Evolutionary conservation across 2,329 filamentous ascomycete species (phyloP), one percentile per base, ranked within the genome.

Genomic region (Ophiosphaerella narmari): DNA sequence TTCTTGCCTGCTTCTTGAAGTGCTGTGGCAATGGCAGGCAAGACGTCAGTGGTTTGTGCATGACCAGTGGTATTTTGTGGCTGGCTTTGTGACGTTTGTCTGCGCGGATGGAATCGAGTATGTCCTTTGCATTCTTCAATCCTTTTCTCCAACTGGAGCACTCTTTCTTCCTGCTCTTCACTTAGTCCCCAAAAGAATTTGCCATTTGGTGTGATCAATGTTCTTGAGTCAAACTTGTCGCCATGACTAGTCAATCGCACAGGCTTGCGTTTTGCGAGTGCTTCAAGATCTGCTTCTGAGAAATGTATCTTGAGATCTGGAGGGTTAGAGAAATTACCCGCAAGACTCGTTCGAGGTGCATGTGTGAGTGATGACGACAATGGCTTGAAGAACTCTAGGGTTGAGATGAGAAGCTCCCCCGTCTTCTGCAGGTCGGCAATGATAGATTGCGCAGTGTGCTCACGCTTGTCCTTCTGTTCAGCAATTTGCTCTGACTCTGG

Each of bases 191-290:
- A 85, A n/a, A 93, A 78, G 66, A 88, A 89, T 55, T 90, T 86
- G 9, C 89, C 89, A 54, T 88, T 86, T 0, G 89, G 87, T 0
- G 89, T 91, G 44, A 92, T 83, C 59, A 92, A 80, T 55, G 89
- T 85, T 23, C 87, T 81, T 1, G 75, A 74, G 51, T 76, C 77
- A 24, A 72, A 59, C n/a, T 70, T 74, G 29, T 69, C 72, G 21
- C 77, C 72, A n/a, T 74, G 66, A n/a, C 73, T 72, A 26, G 70
- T 72, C 16, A 77, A 72, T 23, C 72, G 72, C 11, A 79, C 64
- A 3, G 68, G 82, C 53, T 70, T 80, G 47, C 84, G 85, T 54
- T 88, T 85, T 2, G 85, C 77, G 34, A 85, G 63, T 9, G 71
- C 73, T 23, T 76, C 72, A 6, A 78, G 66, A 47, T 78, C 75